Percentiles rank a stretch among this genome's conserved stretches.
Evolutionary conservation across 768 basidiomycete species (phyloP).

Genomic region (Galerina sulciceps): DNA sequence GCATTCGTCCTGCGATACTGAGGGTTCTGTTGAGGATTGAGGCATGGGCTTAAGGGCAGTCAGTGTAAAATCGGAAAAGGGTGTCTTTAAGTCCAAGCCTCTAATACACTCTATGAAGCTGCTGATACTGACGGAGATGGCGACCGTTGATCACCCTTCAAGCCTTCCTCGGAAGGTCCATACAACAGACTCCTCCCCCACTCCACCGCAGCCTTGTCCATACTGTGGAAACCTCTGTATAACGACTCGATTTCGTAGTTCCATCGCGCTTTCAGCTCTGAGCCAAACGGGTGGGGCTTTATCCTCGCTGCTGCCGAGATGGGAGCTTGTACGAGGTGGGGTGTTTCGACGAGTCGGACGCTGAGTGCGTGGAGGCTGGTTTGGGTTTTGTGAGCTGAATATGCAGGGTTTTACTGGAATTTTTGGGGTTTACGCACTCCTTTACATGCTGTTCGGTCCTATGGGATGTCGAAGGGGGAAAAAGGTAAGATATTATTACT

Average conservation of each 20-base stretch:
- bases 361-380: constrained; percentile 48
- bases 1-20: not conserved
- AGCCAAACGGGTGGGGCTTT: constrained; percentile 46
- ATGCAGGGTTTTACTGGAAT: not conserved
- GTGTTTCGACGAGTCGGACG: constrained; percentile 53
- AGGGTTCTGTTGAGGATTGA: not conserved
- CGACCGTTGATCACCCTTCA: not conserved
- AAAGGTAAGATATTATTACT: not conserved
- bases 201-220: constrained; percentile 49
- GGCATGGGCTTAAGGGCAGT: no score
- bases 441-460: constrained; percentile 59
- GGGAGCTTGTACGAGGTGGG: constrained; percentile 51
- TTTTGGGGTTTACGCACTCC: constrained; percentile 49
- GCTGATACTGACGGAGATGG: not conserved
- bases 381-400: not conserved
- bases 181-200: constrained; percentile 54
- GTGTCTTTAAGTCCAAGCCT: not conserved
- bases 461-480: not conserved
- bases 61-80: no score
- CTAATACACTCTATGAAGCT: not conserved
- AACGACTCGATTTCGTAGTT: constrained; percentile 57
- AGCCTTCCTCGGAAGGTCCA: constrained; percentile 28
- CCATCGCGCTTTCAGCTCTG: constrained; percentile 59
- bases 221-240: constrained; percentile 45
- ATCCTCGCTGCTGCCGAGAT: constrained; percentile 60